Base-by-base conservation (phyloP, 352 stramenopile genomes). In the Phytopythium boreale region DNA sequence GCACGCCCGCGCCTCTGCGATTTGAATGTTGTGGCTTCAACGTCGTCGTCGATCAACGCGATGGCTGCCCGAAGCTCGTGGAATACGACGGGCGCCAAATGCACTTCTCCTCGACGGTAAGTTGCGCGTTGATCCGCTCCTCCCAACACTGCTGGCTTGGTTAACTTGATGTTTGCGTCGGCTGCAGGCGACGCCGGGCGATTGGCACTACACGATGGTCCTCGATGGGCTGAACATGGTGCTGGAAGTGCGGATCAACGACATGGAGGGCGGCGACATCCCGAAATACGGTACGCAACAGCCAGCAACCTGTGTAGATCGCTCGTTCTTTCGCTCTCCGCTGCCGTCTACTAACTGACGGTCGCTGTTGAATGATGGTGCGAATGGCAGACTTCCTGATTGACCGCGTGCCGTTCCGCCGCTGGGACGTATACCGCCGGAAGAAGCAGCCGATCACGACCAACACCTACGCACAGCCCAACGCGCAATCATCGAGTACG, bases 241-340 rank as follows among this genome's bases (percentile, higher is more conserved):
- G 22, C 86, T 95, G 53, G 87, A 95, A 80, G 83, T 95, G 34
- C 87, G 84, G 59, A 95, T 95, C 61, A 93, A 93, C 56, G 87
- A 95, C 52, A 65, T 91, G 39, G 87, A 93, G 64, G 78, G 78
- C 5, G 66, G 43, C 1, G 83, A 93, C 5, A 75, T 92, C n/a
- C 84, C 87, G 43, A 93, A 93, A 84, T 95, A 95, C 74, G 84
- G 84, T 92, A 66, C 49, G 29, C 17, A 41, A 5, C 44, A 43
- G 36, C 36, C 36, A 46, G 29, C 29, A n/a, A n/a, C 34, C 4
- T 39, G 39, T n/a, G 39, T n/a, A 20, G 39, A 46, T 4, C 43
- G 20, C 19, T 49, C 43, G 43, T 15, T 15, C 34, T 10, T 15
- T 39, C 4, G 6, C 10, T 39, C 3, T 39, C 34, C 6, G 11